Evolutionary conservation across 2,329 filamentous ascomycete genomes (phyloP).

Genomic region (Verticillium klebahnii): DNA sequence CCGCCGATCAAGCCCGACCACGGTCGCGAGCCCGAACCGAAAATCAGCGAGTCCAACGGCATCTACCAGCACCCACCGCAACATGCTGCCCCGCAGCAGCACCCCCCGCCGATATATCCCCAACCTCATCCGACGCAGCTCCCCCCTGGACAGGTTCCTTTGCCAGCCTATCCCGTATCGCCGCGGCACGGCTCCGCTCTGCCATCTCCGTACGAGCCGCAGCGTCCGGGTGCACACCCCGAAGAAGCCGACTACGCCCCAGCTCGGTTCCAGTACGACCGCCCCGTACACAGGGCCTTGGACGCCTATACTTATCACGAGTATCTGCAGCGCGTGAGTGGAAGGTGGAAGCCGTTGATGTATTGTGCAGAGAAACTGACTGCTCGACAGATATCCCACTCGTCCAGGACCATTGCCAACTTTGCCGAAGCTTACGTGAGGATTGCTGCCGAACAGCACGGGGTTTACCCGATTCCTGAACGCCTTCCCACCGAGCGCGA

Average conservation of each 20-base stretch:
- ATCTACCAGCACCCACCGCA: conserved; percentile 21
- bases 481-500: conserved; percentile 52
- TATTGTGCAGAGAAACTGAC: conserved; percentile 9
- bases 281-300: conserved; percentile 41
- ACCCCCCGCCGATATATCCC: conserved; percentile 9
- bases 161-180: conserved; percentile 46
- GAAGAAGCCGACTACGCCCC: conserved; percentile 41
- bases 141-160: conserved; percentile 41
- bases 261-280: conserved; percentile 38
- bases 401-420: conserved; percentile 48
- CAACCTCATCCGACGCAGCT: conserved; percentile 31
- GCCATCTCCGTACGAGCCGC: conserved; percentile 41
- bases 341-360: background rate
- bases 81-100: conserved; percentile 1
- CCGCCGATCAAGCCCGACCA: conserved; percentile 37
- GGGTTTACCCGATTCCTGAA: conserved; percentile 47
- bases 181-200: conserved; percentile 42
- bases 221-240: conserved; percentile 33
- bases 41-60: conserved; percentile 32
- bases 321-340: conserved; percentile 43
- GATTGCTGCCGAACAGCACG: conserved; percentile 52
- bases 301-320: conserved; percentile 52
- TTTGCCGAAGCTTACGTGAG: conserved; percentile 53
- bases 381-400: conserved; percentile 40
- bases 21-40: conserved; percentile 28